phyloP scores from a whole-genome alignment of 2,329 filamentous ascomycete genomes.

The Exophiala dermatitidis region DNA sequence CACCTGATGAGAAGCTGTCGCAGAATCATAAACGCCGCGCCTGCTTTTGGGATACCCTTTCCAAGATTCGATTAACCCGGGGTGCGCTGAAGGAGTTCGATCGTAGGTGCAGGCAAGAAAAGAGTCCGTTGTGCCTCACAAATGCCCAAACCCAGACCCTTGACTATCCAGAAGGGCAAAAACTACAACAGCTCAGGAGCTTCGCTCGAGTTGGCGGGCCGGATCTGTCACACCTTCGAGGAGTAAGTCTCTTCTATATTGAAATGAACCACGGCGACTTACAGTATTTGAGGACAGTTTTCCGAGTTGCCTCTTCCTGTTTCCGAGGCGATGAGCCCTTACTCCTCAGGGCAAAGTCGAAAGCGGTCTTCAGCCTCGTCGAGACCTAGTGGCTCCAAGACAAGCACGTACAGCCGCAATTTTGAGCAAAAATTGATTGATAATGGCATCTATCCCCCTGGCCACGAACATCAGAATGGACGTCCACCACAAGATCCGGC shows the following conservation, averaged over 20 bases:
- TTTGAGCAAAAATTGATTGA: conserved; percentile 38
- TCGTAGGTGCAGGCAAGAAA: conserved; percentile 6
- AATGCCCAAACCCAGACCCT: background rate
- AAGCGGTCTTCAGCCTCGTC: conserved; percentile 18
- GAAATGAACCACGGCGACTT: background rate
- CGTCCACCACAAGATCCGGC: conserved; percentile 23
- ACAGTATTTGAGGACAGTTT: conserved; percentile 5
- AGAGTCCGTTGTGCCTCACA: background rate
- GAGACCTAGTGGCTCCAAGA: conserved; percentile 1
- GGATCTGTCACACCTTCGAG: conserved; percentile 18
- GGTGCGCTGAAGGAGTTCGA: conserved; percentile 19
- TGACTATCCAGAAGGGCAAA: background rate
- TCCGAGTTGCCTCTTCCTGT: conserved; percentile 2
- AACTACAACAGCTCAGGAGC: conserved; percentile 9
- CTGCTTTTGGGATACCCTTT: conserved; percentile 20
- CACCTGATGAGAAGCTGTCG: background rate
- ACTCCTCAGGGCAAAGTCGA: conserved; percentile 7
- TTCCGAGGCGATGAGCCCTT: conserved; percentile 4
- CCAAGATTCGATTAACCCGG: conserved; percentile 13
- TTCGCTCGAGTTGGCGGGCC: conserved; percentile 18
- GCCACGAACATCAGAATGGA: conserved; percentile 27
- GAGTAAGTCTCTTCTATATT: conserved; percentile 8
- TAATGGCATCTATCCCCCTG: conserved; percentile 29
- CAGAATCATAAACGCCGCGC: conserved; percentile 4
- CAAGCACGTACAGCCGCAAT: conserved; percentile 10